Conservation (phyloP, 2,329 filamentous ascomycete species). For the Blastomyces parvus region DNA sequence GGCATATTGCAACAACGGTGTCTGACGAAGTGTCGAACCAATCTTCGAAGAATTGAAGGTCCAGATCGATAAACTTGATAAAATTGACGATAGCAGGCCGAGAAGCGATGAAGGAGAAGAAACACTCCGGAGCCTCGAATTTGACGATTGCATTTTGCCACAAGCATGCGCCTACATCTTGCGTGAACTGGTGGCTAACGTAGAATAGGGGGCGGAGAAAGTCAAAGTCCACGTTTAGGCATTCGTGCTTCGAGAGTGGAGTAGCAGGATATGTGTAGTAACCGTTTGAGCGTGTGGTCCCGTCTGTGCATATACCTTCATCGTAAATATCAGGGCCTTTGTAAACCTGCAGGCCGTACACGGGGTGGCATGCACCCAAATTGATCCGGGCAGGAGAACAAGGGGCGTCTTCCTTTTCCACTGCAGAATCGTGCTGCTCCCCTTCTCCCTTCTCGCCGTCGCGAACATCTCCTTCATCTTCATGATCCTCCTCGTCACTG, state of each 20-base stretch:
- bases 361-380: neutral
- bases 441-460: neutral
- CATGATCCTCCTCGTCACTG: neutral
- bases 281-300: no score
- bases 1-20: neutral
- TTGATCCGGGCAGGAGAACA: neutral
- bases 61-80: conserved; percentile 2
- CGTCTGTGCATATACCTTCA: no score
- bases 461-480: no score
- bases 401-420: neutral
- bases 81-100: neutral
- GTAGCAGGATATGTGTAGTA: neutral
- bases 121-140: neutral
- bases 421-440: neutral
- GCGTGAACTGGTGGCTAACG: conserved; percentile 1
- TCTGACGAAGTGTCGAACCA: neutral
- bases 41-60: neutral
- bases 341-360: neutral
- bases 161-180: neutral
- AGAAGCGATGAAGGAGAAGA: neutral
- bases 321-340: neutral
- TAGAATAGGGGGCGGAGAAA: neutral
- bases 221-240: neutral
- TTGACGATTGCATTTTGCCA: conserved; percentile 2
- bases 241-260: no score